A percentile compares a stretch with the other conserved stretches of the same genome.
These are phyloP conservation scores for Citrus glauca DNA, from an alignment of 345 rosid species.

Conservation along the genomic window DNA sequence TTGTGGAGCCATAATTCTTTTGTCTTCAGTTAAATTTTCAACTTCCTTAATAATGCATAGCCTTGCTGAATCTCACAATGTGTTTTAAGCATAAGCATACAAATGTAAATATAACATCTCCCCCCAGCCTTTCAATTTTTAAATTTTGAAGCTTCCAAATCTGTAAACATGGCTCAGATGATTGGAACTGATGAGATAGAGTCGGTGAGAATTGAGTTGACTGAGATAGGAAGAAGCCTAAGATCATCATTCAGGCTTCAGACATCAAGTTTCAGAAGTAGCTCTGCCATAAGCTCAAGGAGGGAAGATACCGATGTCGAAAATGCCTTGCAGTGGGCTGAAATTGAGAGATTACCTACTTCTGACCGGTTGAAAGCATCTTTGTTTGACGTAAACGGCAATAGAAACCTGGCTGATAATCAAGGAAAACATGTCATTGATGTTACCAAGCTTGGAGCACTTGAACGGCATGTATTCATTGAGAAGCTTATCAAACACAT, in stretches of 20 bases:
- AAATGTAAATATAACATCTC: background rate
- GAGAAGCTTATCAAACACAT: slow-evolving; percentile 65
- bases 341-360: slow-evolving; percentile 68
- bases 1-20: no score
- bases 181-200: slow-evolving; percentile 59
- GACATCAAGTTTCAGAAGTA: slow-evolving; percentile 42
- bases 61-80: background rate
- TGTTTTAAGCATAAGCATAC: background rate
- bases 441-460: slow-evolving; percentile 53
- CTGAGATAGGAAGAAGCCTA: slow-evolving; percentile 63
- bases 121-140: background rate
- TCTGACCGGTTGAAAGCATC: slow-evolving; percentile 51
- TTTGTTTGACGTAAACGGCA: slow-evolving; percentile 30
- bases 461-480: slow-evolving; percentile 48
- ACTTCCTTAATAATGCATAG: background rate
- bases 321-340: slow-evolving; percentile 56
- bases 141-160: background rate
- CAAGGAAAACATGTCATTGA: slow-evolving; percentile 39
- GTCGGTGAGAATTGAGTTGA: slow-evolving; percentile 52
- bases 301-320: slow-evolving; percentile 35
- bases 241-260: slow-evolving; percentile 51
- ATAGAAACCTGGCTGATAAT: slow-evolving; percentile 7
- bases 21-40: background rate
- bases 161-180: slow-evolving; percentile 43
- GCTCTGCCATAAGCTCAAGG: slow-evolving; percentile 22